Evolutionary conservation across 2,329 filamentous ascomycete species (phyloP), one percentile per base, ranked within the genome.

Genomic region (Bipolaris gigantea): DNA sequence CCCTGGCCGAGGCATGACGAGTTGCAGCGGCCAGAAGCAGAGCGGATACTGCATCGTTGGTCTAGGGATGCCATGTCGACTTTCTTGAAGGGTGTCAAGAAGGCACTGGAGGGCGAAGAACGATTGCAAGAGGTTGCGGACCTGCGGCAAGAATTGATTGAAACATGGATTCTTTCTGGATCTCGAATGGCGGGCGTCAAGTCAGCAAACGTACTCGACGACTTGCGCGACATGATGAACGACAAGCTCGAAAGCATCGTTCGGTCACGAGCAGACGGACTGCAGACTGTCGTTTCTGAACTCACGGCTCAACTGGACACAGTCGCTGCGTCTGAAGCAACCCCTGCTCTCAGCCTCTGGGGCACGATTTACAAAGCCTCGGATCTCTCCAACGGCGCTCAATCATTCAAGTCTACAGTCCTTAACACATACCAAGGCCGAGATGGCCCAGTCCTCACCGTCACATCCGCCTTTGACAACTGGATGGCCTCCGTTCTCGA

Each of bases 1-100:
- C 92, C 92, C 0, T 96, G 91, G 77, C 89, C 95, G 33, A 86
- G 89, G 27, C 87, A 95, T 64, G 90, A 92, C 61, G 89, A 94
- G 61, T 64, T 81, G 5, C 67, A 75, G 21, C 58, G 69, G 27
- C 51, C 70, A 2, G 77, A 80, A 16, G 76, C 73, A 5, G 74
- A 77, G 52, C 74, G 66, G 18, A 65, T 78, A 46, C 57, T 75
- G 23, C 71, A 72, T 40, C 62, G 65, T 35, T 79, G 75, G 77
- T 76, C 72, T 8, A 74, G 67, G 54, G 69, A 73, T 43, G 74
- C 74, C 21, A 71, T 77, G 18, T 55, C 65, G 5, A 57, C 63
- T 7, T 74, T 79, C 50, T 70, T 89, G 1, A 73, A 81, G n/a
- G 87, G 87, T 0, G 77, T 91, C 25, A 79, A 81, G 45, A 80